Conservation (phyloP, 2,329 filamentous ascomycete genomes). For the Arthroderma uncinatum region DNA sequence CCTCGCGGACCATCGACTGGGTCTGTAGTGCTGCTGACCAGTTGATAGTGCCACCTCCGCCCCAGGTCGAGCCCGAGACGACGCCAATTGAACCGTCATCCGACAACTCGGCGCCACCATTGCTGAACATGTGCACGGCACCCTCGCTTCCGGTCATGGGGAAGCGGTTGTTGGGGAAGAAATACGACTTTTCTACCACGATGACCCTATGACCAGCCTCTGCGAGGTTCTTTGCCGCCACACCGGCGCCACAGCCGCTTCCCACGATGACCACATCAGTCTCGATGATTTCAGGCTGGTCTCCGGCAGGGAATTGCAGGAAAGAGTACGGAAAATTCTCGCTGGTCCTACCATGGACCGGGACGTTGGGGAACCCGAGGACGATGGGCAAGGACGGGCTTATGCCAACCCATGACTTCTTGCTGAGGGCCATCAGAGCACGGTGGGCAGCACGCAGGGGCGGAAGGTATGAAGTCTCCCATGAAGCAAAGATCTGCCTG, state of each 20-base stretch:
- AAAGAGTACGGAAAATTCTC: conserved; percentile 47
- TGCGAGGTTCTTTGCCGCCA: conserved; percentile 68
- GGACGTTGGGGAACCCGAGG: conserved; percentile 45
- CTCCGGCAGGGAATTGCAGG: conserved; percentile 44
- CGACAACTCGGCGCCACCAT: conserved; percentile 46
- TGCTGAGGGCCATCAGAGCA: conserved; percentile 40
- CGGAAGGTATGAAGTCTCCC: conserved; percentile 44
- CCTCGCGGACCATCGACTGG: conserved; percentile 62
- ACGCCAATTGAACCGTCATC: conserved; percentile 51
- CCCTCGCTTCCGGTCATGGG: conserved; percentile 60
- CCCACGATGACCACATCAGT: conserved; percentile 79
- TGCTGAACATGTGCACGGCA: conserved; percentile 56
- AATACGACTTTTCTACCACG: conserved; percentile 72
- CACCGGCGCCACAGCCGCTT: conserved; percentile 74
- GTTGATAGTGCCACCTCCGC: conserved; percentile 79
- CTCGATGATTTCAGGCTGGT: conserved; percentile 50
- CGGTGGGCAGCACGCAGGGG: conserved; percentile 41
- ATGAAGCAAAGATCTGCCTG: conserved; percentile 42
- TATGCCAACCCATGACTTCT: conserved; percentile 43
- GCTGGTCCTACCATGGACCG: conserved; percentile 41
- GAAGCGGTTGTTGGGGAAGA: conserved; percentile 59
- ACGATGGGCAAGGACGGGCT: conserved; percentile 42
- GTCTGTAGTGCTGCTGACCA: conserved; percentile 62
- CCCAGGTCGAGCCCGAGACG: conserved; percentile 62
- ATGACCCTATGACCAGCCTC: conserved; percentile 65